A percentile compares a stretch with the other conserved stretches of the same genome.
These are phyloP conservation scores for Didymella pinodella DNA, from an alignment of 2,329 filamentous ascomycete genomes.

Conservation along the genomic window DNA sequence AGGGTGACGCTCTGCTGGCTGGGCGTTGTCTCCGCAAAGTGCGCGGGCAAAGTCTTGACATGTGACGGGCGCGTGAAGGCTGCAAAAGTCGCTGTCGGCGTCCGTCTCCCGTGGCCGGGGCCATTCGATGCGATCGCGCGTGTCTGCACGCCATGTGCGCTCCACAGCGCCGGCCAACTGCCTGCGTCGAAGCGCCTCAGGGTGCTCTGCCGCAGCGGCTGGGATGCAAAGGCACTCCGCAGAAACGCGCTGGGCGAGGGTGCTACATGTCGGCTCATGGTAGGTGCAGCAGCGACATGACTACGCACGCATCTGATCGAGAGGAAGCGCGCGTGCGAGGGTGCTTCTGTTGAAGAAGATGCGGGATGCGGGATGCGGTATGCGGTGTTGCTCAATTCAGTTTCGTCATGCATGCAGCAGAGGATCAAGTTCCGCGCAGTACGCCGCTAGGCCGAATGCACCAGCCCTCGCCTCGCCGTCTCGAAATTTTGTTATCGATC, in stretches of 20 bases:
- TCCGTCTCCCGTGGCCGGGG: slow-evolving; percentile 6
- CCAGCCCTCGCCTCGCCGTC: not conserved
- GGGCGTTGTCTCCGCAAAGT: slow-evolving; percentile 25
- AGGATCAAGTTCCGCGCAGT: not conserved
- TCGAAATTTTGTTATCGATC: slow-evolving; percentile 21
- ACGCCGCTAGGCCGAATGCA: slow-evolving; percentile 1
- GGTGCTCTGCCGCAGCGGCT: slow-evolving; percentile 30
- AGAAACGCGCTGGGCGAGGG: slow-evolving; percentile 46
- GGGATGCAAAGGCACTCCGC: slow-evolving; percentile 43
- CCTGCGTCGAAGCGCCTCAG: slow-evolving; percentile 26
- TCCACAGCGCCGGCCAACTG: slow-evolving; percentile 21
- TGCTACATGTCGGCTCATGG: slow-evolving; percentile 57
- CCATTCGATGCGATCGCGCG: slow-evolving; percentile 24
- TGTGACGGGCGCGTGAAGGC: slow-evolving; percentile 24
- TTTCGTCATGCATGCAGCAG: slow-evolving; percentile 18
- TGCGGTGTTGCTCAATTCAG: not conserved
- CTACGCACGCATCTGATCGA: slow-evolving; percentile 21
- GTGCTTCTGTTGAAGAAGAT: slow-evolving; percentile 18
- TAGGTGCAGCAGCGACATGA: slow-evolving; percentile 47
- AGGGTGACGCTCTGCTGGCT: slow-evolving; percentile 26
- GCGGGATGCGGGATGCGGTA: not conserved
- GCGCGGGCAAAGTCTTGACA: slow-evolving; percentile 19
- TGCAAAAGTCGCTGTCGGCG: slow-evolving; percentile 8
- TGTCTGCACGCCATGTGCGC: slow-evolving; percentile 9
- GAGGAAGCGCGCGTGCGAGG: slow-evolving; percentile 1